Conservation (phyloP, 139 green algal species). For the Chlamydomonas applanata region DNA sequence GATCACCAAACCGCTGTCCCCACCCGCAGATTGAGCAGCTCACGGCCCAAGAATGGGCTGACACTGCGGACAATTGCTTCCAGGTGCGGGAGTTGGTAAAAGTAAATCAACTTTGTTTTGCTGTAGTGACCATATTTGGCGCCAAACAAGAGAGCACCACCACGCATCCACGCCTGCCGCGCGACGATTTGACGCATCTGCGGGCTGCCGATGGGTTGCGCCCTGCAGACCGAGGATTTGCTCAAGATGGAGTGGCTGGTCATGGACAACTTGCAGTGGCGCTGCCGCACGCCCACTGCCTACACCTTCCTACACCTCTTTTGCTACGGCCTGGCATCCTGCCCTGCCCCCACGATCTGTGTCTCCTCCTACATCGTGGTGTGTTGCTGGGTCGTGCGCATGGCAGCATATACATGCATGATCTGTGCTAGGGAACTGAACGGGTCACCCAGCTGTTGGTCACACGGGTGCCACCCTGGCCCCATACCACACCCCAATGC, state of each 20-base stretch:
- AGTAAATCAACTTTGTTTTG: too few relatives aligned
- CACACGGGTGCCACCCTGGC: too few relatives aligned
- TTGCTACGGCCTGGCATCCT: not conserved
- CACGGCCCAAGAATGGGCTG: conserved; percentile 20
- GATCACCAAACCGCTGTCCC: not conserved
- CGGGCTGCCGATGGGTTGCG: too few relatives aligned
- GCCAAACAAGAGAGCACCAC: too few relatives aligned
- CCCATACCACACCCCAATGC: too few relatives aligned
- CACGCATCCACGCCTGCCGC: too few relatives aligned
- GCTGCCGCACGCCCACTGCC: conserved; percentile 42
- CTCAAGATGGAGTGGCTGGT: conserved; percentile 54
- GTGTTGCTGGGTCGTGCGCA: not conserved
- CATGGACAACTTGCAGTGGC: conserved; percentile 45
- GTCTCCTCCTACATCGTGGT: not conserved
- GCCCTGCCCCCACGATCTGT: not conserved
- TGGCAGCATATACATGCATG: too few relatives aligned
- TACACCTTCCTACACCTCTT: conserved; percentile 46
- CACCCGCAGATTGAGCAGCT: conserved; percentile 12
- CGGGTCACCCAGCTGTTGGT: too few relatives aligned
- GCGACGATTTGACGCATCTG: too few relatives aligned
- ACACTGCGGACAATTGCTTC: conserved; percentile 36
- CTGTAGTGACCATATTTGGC: too few relatives aligned
- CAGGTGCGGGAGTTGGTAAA: too few relatives aligned
- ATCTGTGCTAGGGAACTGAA: not conserved
- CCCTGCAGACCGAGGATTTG: conserved; percentile 43